Base-by-base conservation (phyloP, 148 eudicot species). In the Camellia granthamiana region DNA sequence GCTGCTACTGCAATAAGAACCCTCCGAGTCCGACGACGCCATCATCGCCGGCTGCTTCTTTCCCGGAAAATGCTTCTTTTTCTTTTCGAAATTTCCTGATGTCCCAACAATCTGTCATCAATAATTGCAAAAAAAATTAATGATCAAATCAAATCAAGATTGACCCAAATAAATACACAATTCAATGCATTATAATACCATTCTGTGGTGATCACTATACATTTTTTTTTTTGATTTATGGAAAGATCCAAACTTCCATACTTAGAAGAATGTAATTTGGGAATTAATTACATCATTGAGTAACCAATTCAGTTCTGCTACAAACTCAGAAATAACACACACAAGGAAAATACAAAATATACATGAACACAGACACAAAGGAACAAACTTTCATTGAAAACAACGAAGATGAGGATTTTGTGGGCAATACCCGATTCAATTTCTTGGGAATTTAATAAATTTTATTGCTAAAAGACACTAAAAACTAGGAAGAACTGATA, bases 101-200 rank as follows among this genome's bases (percentile, higher is more conserved):
- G 97, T 93, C 69, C 98, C 97, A 51, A 81, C 92, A 85, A 95
- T 91, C 98, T 95, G 82, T 38, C 60, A 69, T 9, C 65, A 58
- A 41, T 38, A 46, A 8, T 18, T 59, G 10, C 12, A 30, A 30
- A 73, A 14, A 5, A 30, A 18, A 75, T 81, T 56, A 52, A n/a
- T 6, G n/a, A 58, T 9, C 38, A 47, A 49, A 49, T 9, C 69
- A 46, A 19, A 51, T 77, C 14, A 30, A 42, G 18, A 43, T 43
- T 43, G 1, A 59, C 51, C 12, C 19, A 41, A n/a, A n/a, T 41
- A 41, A n/a, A n/a, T 41, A 13, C 46, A 7, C 73, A 69, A 69
- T 69, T 44, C 21, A 46, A 43, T 69, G 13, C 1, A 19, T 30
- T 1, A 30, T 30, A 5, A 61, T 61, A 61, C 19, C 65, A 61